phyloP scores from a whole-genome alignment of 192 early-diverging fungal species.

The Geranomyces michiganensis region DNA sequence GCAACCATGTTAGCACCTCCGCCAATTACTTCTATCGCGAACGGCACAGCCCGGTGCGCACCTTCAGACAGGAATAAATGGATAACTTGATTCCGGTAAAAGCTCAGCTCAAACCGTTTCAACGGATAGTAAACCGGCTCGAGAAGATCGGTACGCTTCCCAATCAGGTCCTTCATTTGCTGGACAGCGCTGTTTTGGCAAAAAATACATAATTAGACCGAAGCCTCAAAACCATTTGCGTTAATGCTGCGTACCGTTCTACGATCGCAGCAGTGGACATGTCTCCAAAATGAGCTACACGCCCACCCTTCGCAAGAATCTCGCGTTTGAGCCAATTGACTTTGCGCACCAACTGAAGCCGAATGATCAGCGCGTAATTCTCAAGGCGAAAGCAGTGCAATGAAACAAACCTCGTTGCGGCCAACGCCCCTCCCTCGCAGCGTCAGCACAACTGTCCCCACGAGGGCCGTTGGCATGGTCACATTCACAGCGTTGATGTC shows the following conservation, averaged over 20 bases:
- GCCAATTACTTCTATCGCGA: too few relatives aligned
- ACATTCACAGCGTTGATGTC: slow-evolving; percentile 73
- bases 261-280: slow-evolving; percentile 74
- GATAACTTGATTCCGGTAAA: slow-evolving; percentile 83
- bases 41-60: slow-evolving; percentile 12
- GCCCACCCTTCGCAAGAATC: slow-evolving; percentile 70
- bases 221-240: slow-evolving; percentile 22
- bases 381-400: too few relatives aligned
- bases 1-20: background rate
- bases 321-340: slow-evolving; percentile 71
- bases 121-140: slow-evolving; percentile 81
- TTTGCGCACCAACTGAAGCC: slow-evolving; percentile 65
- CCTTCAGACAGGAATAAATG: slow-evolving; percentile 61
- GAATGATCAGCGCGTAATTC: background rate
- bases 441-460: slow-evolving; percentile 79
- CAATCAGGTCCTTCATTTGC: slow-evolving; percentile 76
- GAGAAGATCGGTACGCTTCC: slow-evolving; percentile 73
- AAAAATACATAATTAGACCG: background rate
- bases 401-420: slow-evolving; percentile 37
- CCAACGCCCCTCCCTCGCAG: slow-evolving; percentile 76
- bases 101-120: slow-evolving; percentile 80
- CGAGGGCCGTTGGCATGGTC: slow-evolving; percentile 84
- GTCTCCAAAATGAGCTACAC: slow-evolving; percentile 76
- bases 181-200: slow-evolving; percentile 47
- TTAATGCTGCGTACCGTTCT: slow-evolving; percentile 57